Base-by-base conservation (phyloP, 164 flowering plant species). In the Macadamia tetraphylla region DNA sequence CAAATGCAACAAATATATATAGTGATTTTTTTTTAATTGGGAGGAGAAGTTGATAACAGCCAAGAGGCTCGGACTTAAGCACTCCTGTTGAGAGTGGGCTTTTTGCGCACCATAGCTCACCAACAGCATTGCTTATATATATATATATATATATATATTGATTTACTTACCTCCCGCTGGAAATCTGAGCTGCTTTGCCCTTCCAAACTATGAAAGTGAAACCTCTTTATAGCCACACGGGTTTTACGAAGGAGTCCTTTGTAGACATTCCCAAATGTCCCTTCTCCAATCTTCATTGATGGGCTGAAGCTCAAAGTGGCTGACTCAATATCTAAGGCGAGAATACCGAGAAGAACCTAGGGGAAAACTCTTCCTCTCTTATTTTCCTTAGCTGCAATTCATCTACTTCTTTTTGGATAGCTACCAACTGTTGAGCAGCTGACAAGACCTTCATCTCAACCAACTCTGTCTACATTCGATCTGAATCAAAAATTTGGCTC, bases 201-300 rank as follows among this genome's bases (percentile, higher is more conserved):
- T 35, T 35, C 40, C 77, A 44, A 29, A 80, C 89, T 88, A 60
- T 77, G 40, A 23, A 90, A 35, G 40, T 85, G 76, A 52, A 88
- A 71, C 76, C 84, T 71, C 74, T 92, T 94, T 66, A 92, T 76
- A 7, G 97, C 97, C 65, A 94, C 96, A 49, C 71, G 73, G 3
- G 88, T 90, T 58, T 84, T 81, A 6, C 88, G 90, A 70, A 94
- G 77, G 12, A 71, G 1, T 53, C 92, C 97, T 74, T 67, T 86
- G 57, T 82, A 90, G 9, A 88, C 89, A 68, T 83, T 85, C 48
- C 96, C 95, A 80, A 84, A 88, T 14, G 90, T 96, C 43, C 97
- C 97, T 85, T 86, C 88, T 11, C 96, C 92, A 66, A 92, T 89
- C 81, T 82, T 85, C 70, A 81, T 68, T 1, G 84, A 79, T 29